Base-by-base conservation (phyloP, 208 protist species). In the Trypanosomatidae sp. region DNA sequence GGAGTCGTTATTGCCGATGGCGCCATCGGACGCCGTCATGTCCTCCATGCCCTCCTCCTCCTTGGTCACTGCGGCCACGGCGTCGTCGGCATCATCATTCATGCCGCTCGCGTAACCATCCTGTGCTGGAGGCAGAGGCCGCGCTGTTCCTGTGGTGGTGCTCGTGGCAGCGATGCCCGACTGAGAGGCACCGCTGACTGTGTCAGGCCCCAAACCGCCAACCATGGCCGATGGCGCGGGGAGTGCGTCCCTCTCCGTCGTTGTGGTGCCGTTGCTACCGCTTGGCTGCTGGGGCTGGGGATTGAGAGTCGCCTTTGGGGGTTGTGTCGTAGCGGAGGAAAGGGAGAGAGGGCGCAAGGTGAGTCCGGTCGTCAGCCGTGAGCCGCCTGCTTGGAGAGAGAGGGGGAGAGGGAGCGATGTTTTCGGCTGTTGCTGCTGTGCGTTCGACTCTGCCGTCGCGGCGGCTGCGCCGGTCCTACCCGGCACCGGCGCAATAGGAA, bases 101-200 rank as follows among this genome's bases (percentile, higher is more conserved):
- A 17, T 12, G 53, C 52, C 22, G 74, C 46, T 47, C 39, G 19
- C 28, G 50, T 13, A n/a, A 36, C n/a, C 44, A 9, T 55, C 44
- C 41, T 9, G 64, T 13, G 64, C 28, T 22, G 41, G 53, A 17
- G n/a, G 3, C 41, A 41, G 44, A 22, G 39, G 62, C 36, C 3
- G 10, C n/a, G 49, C 19, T 60, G 22, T 49, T 66, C 44, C 58
- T 66, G 70, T 77, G 55, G 39, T 15, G 46, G 52, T 62, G 28
- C 39, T 12, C 5, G 58, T 62, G 15, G 46, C 69, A 58, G 66
- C 53, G 52, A 44, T 53, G 52, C 46, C 28, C 12, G 64, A 39
- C 5, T 46, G 64, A 47, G 64, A 30, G 39, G 64, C 43, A 17
- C 64, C 25, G 44, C 44, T 65, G 39, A 47, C 33, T 4, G 60